Percentiles rank a stretch among this genome's conserved stretches.
Conservation (phyloP, 352 stramenopile genomes). For the Pelagophyceae sp. region DNA sequence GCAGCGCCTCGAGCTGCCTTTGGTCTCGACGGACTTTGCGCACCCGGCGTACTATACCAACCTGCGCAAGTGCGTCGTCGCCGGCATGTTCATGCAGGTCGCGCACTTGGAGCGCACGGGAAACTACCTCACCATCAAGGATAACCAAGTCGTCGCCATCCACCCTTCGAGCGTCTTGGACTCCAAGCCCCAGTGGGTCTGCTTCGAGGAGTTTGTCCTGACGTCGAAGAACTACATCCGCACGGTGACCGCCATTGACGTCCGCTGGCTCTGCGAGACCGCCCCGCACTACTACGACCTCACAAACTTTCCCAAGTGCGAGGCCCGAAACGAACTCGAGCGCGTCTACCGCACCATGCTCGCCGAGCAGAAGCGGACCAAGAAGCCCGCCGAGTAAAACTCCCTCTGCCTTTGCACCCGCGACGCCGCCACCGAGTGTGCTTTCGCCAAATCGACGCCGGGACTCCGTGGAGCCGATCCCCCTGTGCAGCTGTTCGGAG, state of each 20-base stretch:
- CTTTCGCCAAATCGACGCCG: too few species aligned
- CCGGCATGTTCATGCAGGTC: slow-evolving; percentile 96
- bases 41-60: slow-evolving; percentile 34
- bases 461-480: too few species aligned
- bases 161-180: slow-evolving; percentile 92
- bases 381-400: neutral
- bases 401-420: too few species aligned
- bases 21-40: slow-evolving; percentile 45
- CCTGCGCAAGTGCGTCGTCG: slow-evolving; percentile 67
- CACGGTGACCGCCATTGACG: slow-evolving; percentile 83
- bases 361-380: neutral
- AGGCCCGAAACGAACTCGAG: slow-evolving; percentile 88
- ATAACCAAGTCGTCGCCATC: slow-evolving; percentile 95
- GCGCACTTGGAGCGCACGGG: slow-evolving; percentile 73
- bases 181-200: slow-evolving; percentile 91
- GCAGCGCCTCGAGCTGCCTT: slow-evolving; percentile 57
- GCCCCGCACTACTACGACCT: slow-evolving; percentile 96
- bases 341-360: slow-evolving; percentile 12
- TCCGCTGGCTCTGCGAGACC: slow-evolving; percentile 77
- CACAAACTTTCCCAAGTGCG: slow-evolving; percentile 89
- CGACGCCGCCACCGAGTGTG: too few species aligned
- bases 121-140: slow-evolving; percentile 97
- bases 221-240: slow-evolving; percentile 98
- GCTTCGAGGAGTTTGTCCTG: slow-evolving; percentile 98
- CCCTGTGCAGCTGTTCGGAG: too few species aligned